Evolutionary conservation across 768 basidiomycete species (phyloP).

Genomic region (Russula abietina): DNA sequence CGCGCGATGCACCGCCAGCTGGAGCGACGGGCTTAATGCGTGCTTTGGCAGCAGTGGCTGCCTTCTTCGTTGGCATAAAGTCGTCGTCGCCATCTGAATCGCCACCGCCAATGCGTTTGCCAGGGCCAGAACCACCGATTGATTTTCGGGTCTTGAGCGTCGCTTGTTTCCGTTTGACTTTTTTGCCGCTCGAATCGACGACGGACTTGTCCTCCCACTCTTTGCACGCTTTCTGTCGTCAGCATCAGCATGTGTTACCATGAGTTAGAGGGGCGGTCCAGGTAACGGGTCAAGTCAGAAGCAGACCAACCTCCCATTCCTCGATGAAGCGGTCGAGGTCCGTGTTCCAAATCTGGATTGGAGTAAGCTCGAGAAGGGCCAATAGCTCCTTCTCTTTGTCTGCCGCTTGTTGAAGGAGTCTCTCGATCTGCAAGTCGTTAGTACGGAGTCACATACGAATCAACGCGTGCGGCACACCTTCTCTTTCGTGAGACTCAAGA

Average conservation of each 20-base stretch:
- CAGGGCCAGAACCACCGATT: conserved; percentile 33
- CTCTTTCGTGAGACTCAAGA: conserved; percentile 91
- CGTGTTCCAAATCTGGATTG: conserved; percentile 81
- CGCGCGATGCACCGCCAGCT: conserved; percentile 28
- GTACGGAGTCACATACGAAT: neutral
- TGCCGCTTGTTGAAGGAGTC: conserved; percentile 68
- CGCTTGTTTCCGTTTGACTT: conserved; percentile 51
- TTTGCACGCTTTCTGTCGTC: conserved; percentile 35
- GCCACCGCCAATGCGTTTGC: conserved; percentile 32
- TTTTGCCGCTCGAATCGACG: conserved; percentile 46
- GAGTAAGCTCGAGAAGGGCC: conserved; percentile 66
- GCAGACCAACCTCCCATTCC: conserved; percentile 71
- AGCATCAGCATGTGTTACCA: too few relatives aligned
- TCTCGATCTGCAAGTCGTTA: conserved; percentile 58
- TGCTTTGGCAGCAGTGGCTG: conserved; percentile 34
- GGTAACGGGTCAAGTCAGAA: neutral
- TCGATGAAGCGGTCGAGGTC: conserved; percentile 80
- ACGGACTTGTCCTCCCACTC: conserved; percentile 41
- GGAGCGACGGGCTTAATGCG: conserved; percentile 30
- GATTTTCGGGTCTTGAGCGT: conserved; percentile 51
- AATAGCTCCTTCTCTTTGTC: conserved; percentile 82
- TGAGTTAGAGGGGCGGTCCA: neutral
- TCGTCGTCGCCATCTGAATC: conserved; percentile 47
- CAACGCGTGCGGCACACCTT: conserved; percentile 45
- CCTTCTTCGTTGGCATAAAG: conserved; percentile 46